Conservation (phyloP, 2,329 filamentous ascomycete species). For the Claviceps sp. region DNA sequence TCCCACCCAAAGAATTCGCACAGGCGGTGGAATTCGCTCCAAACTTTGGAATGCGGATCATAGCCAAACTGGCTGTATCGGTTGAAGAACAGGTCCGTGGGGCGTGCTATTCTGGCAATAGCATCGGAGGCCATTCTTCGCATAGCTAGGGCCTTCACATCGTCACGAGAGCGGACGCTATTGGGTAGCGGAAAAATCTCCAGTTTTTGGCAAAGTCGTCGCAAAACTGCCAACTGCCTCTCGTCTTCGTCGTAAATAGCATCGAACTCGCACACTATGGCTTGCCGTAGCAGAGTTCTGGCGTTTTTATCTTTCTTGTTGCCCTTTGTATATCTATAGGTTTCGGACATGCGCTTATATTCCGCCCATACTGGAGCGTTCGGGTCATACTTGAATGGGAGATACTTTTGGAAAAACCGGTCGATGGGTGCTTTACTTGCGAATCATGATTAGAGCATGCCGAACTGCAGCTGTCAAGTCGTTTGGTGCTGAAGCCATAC, state of each 20-base stretch:
- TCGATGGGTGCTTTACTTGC: neutral
- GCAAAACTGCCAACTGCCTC: neutral
- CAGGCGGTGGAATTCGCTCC: too few relatives aligned
- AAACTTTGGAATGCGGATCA: too few relatives aligned
- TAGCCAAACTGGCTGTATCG: too few relatives aligned
- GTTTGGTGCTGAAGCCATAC: too few relatives aligned
- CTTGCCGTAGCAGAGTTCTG: neutral
- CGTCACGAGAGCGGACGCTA: neutral
- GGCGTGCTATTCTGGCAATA: neutral
- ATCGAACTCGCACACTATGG: neutral
- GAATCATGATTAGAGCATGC: too few relatives aligned
- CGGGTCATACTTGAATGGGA: neutral
- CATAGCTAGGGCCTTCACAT: neutral
- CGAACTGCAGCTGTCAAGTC: too few relatives aligned
- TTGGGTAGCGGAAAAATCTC: neutral
- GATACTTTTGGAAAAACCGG: neutral
- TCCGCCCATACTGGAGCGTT: neutral
- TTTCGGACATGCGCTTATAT: neutral
- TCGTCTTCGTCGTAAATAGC: neutral
- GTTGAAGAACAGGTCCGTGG: neutral
- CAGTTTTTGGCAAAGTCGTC: neutral
- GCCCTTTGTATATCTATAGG: neutral
- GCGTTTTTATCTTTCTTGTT: neutral
- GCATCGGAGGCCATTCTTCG: neutral
- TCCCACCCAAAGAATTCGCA: too few relatives aligned